Base-by-base conservation (phyloP, 768 basidiomycete genomes). In the Leccinum variicolor region DNA sequence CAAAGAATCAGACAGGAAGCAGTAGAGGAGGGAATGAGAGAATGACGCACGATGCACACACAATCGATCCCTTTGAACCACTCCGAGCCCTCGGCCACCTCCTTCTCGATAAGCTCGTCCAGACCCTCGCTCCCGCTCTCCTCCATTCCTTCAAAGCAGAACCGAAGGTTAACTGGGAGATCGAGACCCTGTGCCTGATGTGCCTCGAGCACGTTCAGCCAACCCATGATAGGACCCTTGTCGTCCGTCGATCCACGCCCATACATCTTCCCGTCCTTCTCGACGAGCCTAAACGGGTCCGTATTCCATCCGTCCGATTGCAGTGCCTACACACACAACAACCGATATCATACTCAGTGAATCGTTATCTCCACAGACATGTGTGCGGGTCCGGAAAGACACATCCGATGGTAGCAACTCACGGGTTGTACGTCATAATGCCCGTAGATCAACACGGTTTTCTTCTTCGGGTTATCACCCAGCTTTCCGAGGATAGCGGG, bases 111-210 rank as follows among this genome's bases (percentile, higher is more conserved):
- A 46, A 96, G 83, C 33, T 91, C 90, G 65, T 97, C 94, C 13
- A 98, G 80, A 2, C 94, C 94, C 64, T 92, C 90, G 43, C 89
- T 91, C 6, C 94, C 95, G 60, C 82, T 88, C 77, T 98, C 96
- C 72, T 98, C 96, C 95, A 97, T 98, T 4, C 91, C 95, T 71
- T 98, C 96, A 65, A 98, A 94, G 78, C 90, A 92, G 77, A 91
- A 86, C 62, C 85, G 84, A 55, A 98, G 74, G 70, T 98, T 97
- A 26, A 98, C 93, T 1, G 95, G 95, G 19, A 97, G 81, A 34
- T 84, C 82, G 47, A 84, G 76, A 19, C 82, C 78, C 47, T 82
- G 81, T 53, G 84, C 75, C 50, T 81, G 75, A 56, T 96, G 93
- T 55, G 91, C 94, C 65, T 96, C 87, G 47, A 97, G 78, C 46